Evolutionary conservation across 805 yeast species (phyloP).

Genomic region (Candida adriatica): DNA sequence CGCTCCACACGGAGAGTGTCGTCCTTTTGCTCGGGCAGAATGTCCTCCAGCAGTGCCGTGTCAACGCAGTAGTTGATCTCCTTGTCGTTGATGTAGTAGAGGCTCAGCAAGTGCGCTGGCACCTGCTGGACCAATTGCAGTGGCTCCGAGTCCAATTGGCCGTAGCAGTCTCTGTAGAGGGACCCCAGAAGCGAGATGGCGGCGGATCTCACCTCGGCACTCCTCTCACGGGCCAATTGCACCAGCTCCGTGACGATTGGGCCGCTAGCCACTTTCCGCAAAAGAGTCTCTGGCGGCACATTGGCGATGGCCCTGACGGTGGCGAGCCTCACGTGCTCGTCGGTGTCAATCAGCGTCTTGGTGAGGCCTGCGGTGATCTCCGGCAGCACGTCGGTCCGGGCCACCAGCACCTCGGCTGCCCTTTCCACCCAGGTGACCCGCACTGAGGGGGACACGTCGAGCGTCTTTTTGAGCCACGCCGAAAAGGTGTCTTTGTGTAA

Average conservation of each 20-base stretch:
- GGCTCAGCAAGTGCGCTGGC: slow-evolving; percentile 58
- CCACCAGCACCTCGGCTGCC: slow-evolving; percentile 38
- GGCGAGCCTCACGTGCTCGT: slow-evolving; percentile 61
- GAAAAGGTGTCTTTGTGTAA: slow-evolving; percentile 55
- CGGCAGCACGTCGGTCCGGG: slow-evolving; percentile 37
- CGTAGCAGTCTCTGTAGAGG: slow-evolving; percentile 44
- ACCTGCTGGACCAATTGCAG: slow-evolving; percentile 30
- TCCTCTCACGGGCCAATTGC: slow-evolving; percentile 67
- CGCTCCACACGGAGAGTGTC: slow-evolving; percentile 44
- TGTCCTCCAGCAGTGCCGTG: slow-evolving; percentile 45
- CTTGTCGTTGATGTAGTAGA: slow-evolving; percentile 68
- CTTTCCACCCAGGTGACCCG: slow-evolving; percentile 66
- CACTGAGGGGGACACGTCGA: slow-evolving; percentile 60
- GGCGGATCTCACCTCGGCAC: slow-evolving; percentile 52
- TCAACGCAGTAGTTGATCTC: slow-evolving; percentile 64
- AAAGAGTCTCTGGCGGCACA: slow-evolving; percentile 40
- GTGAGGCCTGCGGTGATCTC: slow-evolving; percentile 54
- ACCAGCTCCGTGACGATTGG: slow-evolving; percentile 46
- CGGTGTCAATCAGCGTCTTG: slow-evolving; percentile 67
- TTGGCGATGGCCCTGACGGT: slow-evolving; percentile 48
- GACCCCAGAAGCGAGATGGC: slow-evolving; percentile 49
- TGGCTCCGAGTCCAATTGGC: slow-evolving; percentile 17
- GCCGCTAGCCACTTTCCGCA: slow-evolving; percentile 39
- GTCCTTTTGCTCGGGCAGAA: slow-evolving; percentile 50
- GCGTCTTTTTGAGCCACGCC: slow-evolving; percentile 68